Percentiles rank a stretch among this genome's conserved stretches.
These are phyloP conservation scores for Clitopilus passeckerianus DNA, from an alignment of 768 basidiomycete genomes.

Conservation along the genomic window DNA sequence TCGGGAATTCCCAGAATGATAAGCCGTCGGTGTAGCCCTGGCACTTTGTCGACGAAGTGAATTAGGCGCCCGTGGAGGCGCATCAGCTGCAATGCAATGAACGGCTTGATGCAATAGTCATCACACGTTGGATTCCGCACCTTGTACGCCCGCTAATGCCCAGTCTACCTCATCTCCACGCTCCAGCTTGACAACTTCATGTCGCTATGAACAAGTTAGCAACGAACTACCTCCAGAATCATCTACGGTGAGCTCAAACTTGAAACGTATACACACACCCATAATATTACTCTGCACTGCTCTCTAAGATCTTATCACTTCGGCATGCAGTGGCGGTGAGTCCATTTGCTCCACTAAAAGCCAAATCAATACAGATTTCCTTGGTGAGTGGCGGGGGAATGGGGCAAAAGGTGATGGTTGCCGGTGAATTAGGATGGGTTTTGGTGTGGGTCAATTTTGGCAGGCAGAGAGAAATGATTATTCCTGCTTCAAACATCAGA, in stretches of 20 bases:
- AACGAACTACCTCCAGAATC: neutral
- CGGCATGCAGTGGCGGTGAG: neutral
- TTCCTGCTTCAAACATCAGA: neutral
- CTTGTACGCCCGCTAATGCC: neutral
- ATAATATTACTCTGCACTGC: neutral
- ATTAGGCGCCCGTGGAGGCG: neutral
- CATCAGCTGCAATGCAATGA: neutral
- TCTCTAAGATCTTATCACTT: neutral
- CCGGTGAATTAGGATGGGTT: neutral
- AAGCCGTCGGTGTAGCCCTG: too few relatives aligned
- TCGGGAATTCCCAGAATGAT: too few relatives aligned
- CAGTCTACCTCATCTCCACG: neutral
- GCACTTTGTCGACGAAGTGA: too few relatives aligned
- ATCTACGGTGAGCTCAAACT: neutral
- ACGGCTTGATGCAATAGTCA: neutral
- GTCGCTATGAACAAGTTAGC: neutral
- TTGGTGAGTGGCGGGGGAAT: neutral
- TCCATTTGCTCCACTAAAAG: neutral
- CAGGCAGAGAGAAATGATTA: neutral
- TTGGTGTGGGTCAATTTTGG: neutral
- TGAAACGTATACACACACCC: neutral
- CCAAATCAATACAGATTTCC: neutral
- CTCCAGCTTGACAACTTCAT: neutral
- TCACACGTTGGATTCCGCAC: too few relatives aligned
- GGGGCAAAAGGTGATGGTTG: neutral